Evolutionary conservation across 2,329 filamentous ascomycete genomes (phyloP).

Genomic region (Ascosphaera apis): DNA sequence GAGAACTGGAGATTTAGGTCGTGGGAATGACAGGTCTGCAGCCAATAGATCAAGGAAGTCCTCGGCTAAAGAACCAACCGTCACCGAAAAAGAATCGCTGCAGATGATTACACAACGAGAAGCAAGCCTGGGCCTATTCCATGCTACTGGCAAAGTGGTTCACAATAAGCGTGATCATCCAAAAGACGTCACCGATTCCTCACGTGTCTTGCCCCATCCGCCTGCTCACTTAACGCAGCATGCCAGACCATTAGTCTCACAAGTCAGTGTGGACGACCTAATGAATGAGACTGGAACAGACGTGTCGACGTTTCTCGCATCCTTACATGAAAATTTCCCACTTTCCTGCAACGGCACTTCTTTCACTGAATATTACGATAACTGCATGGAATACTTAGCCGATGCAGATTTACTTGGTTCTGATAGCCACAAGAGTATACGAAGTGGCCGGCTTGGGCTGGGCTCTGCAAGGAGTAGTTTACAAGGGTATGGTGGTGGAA

Average conservation of each 20-base stretch:
- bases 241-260: constrained; percentile 36
- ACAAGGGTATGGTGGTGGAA: constrained; percentile 24
- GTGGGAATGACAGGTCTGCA: constrained; percentile 52
- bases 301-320: constrained; percentile 68
- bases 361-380: constrained; percentile 55
- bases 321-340: constrained; percentile 81
- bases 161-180: constrained; percentile 71
- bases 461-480: constrained; percentile 24
- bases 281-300: constrained; percentile 89
- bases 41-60: constrained; percentile 41
- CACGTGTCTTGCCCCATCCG: constrained; percentile 28
- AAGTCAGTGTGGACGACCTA: constrained; percentile 50
- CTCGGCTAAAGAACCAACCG: constrained; percentile 29
- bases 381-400: constrained; percentile 70
- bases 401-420: constrained; percentile 68
- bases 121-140: constrained; percentile 78
- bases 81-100: constrained; percentile 56
- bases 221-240: constrained; percentile 35
- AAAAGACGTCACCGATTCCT: constrained; percentile 13
- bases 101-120: constrained; percentile 69
- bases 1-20: constrained; percentile 48
- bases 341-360: constrained; percentile 52
- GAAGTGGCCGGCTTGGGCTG: constrained; percentile 24
- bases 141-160: constrained; percentile 84
- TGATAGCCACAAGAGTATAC: constrained; percentile 26